These are phyloP conservation scores for Nakazawaea peltata DNA, from an alignment of 805 yeast genomes.

Conservation along the genomic window DNA sequence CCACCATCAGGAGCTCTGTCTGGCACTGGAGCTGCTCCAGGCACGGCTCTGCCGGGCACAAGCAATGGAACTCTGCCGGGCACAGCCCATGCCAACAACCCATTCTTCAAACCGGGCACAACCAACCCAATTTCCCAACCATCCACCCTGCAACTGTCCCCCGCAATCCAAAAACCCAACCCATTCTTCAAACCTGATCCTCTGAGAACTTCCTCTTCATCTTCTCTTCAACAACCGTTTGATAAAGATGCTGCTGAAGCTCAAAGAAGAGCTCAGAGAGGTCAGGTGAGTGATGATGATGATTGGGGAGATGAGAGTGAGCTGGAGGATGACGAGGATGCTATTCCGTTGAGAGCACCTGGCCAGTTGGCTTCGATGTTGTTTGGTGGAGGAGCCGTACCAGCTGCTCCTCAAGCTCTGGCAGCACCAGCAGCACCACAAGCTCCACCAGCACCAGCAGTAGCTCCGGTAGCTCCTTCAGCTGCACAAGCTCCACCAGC, in stretches of 20 bases:
- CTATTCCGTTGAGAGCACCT: constrained; percentile 38
- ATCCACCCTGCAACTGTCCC: constrained; percentile 1
- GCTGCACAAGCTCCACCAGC: constrained; percentile 5
- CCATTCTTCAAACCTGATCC: constrained; percentile 53
- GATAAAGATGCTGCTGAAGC: constrained; percentile 57
- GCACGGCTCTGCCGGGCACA: background rate
- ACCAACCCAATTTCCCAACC: constrained; percentile 7
- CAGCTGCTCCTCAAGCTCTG: background rate
- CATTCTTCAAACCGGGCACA: constrained; percentile 8
- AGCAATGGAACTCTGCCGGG: background rate
- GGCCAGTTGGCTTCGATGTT: constrained; percentile 47
- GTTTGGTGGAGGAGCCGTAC: constrained; percentile 30
- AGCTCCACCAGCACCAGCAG: background rate
- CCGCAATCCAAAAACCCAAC: constrained; percentile 24
- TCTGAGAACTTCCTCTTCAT: constrained; percentile 13
- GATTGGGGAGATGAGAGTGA: constrained; percentile 20
- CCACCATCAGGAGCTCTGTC: background rate
- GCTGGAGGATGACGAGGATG: constrained; percentile 34
- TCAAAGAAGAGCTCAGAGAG: constrained; percentile 68
- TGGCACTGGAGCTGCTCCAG: background rate
- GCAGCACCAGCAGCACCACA: background rate
- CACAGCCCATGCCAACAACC: constrained; percentile 8
- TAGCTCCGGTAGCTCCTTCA: constrained; percentile 5
- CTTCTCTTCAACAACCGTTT: constrained; percentile 24
- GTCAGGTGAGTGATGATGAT: constrained; percentile 33